A percentile compares a stretch with the other conserved stretches of the same genome.
These are phyloP conservation scores for Leishmania mexicana DNA, from an alignment of 208 protist genomes.

Conservation along the genomic window DNA sequence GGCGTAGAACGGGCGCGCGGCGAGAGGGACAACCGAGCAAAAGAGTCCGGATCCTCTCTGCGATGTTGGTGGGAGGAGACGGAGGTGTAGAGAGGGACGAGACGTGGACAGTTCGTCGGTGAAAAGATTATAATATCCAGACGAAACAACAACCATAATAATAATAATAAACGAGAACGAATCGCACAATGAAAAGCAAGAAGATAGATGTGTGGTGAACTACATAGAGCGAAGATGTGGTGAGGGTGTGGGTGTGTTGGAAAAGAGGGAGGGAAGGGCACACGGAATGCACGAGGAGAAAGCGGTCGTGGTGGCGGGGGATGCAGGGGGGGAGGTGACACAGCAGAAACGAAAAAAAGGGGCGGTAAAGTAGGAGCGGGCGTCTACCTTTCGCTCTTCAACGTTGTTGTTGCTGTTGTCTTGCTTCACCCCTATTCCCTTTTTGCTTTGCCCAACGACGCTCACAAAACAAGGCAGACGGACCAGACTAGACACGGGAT, in stretches of 20 bases:
- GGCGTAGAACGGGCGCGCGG: not conserved
- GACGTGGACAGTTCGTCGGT: not conserved
- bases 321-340: not conserved
- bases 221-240: not conserved
- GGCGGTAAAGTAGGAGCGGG: not conserved
- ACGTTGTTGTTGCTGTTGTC: not conserved
- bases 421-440: too few species aligned
- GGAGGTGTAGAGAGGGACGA: not conserved
- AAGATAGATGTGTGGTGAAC: not conserved
- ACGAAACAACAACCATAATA: not conserved
- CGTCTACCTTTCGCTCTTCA: not conserved
- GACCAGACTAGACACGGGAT: not conserved
- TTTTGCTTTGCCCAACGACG: not conserved
- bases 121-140: not conserved
- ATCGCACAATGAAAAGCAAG: not conserved
- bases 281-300: not conserved
- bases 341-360: not conserved
- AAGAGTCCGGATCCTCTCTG: not conserved
- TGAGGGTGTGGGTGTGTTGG: not conserved
- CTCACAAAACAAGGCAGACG: not conserved
- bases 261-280: not conserved
- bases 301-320: not conserved
- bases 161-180: not conserved
- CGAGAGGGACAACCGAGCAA: not conserved
- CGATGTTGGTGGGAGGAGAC: not conserved